A percentile compares a stretch with the other conserved stretches of the same genome.
Evolutionary conservation across 139 green algal species (phyloP).

Genomic region (Mesotaenium endlicherianum): DNA sequence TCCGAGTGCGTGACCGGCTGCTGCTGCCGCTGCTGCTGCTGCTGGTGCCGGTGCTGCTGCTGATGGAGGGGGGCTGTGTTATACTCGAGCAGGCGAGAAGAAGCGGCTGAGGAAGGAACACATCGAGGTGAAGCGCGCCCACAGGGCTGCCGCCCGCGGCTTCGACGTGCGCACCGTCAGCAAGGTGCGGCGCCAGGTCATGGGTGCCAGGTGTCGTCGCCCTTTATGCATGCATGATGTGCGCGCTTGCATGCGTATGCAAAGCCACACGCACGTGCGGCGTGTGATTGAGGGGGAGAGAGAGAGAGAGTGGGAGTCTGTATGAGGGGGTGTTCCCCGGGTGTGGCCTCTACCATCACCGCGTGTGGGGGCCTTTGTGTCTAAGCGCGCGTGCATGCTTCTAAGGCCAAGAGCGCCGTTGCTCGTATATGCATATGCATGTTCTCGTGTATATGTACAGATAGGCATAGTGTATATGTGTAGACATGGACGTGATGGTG

Average conservation of each 20-base stretch:
- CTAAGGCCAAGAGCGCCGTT: not conserved
- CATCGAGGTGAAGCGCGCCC: conserved; percentile 8
- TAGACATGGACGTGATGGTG: too few species aligned
- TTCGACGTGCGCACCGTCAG: not conserved
- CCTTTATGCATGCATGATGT: too few species aligned
- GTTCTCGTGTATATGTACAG: not conserved
- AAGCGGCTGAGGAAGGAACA: not conserved
- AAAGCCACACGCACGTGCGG: too few species aligned
- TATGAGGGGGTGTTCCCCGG: too few species aligned
- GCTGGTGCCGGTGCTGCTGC: not conserved
- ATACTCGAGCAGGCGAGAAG: conserved; percentile 27
- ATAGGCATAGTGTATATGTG: too few species aligned
- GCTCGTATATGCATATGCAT: not conserved
- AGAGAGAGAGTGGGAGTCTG: not conserved
- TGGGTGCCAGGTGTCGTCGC: too few species aligned
- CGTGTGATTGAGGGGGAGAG: too few species aligned
- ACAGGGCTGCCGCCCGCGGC: not conserved
- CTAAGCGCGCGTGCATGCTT: not conserved
- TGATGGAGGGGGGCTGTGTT: not conserved
- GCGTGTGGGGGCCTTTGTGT: too few species aligned
- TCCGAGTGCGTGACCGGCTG: not conserved
- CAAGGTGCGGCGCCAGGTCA: not conserved
- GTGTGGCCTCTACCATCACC: too few species aligned
- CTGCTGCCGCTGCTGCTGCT: not conserved
- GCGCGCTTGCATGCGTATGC: too few species aligned